These are phyloP conservation scores for Pseudopithomyces maydicus DNA, from an alignment of 2,329 filamentous ascomycete genomes.

Conservation along the genomic window DNA sequence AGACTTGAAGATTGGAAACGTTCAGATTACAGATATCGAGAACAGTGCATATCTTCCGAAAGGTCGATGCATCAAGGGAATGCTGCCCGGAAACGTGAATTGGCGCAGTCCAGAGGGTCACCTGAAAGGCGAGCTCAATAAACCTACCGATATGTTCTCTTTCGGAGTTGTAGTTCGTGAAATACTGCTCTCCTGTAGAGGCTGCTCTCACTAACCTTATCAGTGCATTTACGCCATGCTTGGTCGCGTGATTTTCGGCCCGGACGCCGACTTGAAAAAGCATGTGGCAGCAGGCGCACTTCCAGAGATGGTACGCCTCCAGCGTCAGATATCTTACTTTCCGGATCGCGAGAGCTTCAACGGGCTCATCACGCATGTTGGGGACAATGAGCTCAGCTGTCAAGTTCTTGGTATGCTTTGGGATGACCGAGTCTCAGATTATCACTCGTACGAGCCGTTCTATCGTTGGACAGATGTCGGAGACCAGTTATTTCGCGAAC, in stretches of 20 bases:
- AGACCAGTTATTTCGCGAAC: conserved; percentile 48
- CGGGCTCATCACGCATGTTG: conserved; percentile 40
- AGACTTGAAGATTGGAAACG: conserved; percentile 20
- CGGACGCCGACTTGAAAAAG: conserved; percentile 29
- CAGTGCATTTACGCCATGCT: conserved; percentile 34
- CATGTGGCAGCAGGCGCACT: conserved; percentile 26
- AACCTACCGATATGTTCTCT: conserved; percentile 35
- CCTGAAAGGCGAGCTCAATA: conserved; percentile 32
- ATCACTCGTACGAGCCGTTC: conserved; percentile 41
- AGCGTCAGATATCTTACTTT: conserved; percentile 40
- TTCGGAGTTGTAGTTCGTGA: conserved; percentile 34
- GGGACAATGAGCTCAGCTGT: conserved; percentile 37
- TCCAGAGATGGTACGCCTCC: conserved; percentile 28
- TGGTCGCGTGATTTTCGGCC: conserved; percentile 28
- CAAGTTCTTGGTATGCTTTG: conserved; percentile 40
- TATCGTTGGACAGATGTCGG: conserved; percentile 37
- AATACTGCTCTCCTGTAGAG: neutral
- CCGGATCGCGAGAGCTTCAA: conserved; percentile 27
- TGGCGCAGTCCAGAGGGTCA: conserved; percentile 41
- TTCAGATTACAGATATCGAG: conserved; percentile 35
- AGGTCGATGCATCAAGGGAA: conserved; percentile 34
- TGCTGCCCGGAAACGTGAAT: conserved; percentile 35
- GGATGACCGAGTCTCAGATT: conserved; percentile 36
- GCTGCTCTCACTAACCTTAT: conserved; percentile 9
- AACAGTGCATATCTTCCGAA: conserved; percentile 44